Conservation (phyloP, 352 stramenopile species). For the Phytophthora multivora region DNA sequence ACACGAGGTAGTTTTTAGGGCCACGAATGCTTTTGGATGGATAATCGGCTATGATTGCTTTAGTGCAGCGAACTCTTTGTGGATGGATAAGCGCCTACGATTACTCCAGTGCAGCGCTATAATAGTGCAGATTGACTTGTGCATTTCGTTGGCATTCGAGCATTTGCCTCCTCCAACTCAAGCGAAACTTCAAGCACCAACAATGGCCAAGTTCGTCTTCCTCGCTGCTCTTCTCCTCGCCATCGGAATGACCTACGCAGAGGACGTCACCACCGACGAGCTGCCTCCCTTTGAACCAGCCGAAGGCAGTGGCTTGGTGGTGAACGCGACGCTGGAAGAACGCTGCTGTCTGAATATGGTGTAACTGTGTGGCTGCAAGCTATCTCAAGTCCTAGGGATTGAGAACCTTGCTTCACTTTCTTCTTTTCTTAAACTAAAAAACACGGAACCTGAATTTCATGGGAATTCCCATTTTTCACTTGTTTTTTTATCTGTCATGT, state of each 20-base stretch:
- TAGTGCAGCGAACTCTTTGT: not conserved
- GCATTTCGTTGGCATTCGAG: not conserved
- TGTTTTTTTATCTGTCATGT: no score
- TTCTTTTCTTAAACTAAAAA: not conserved
- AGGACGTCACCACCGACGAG: not conserved
- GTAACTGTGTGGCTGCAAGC: not conserved
- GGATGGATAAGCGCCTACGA: not conserved
- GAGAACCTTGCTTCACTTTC: not conserved
- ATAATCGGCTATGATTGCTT: not conserved
- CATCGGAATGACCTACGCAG: constrained; percentile 7
- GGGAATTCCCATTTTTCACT: not conserved
- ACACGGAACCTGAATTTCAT: no score
- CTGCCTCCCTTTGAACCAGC: not conserved
- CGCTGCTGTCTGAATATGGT: constrained; percentile 21
- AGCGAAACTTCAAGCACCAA: not conserved
- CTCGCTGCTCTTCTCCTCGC: constrained; percentile 18
- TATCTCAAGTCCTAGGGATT: not conserved
- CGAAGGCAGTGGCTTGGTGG: constrained; percentile 1
- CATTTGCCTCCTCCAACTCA: constrained; percentile 21
- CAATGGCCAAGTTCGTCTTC: constrained; percentile 23
- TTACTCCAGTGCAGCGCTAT: not conserved
- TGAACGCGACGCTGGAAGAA: constrained; percentile 24
- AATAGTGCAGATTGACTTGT: no score
- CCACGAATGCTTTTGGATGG: no score
- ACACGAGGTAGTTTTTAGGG: no score